Evolutionary conservation across 306 rosid genomes (phyloP).

Genomic region (Glycyrrhiza uralensis): DNA sequence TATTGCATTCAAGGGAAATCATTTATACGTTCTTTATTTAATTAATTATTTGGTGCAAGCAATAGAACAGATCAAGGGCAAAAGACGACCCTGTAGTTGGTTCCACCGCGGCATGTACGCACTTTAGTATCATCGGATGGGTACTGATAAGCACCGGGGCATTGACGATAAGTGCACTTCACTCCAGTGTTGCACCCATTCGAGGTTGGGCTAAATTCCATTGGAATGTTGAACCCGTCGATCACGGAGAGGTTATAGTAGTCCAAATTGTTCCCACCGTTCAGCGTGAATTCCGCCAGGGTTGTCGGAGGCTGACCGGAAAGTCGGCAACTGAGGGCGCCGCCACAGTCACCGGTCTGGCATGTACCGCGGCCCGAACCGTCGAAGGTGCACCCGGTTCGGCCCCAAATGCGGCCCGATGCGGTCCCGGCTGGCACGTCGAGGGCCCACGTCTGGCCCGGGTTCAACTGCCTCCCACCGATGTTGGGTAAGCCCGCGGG

Average conservation of each 20-base stretch:
- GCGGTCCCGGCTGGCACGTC: slow-evolving; percentile 18
- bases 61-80: no score
- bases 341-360: slow-evolving; percentile 56
- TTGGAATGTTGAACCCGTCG: neutral
- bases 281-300: neutral
- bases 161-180: slow-evolving; percentile 24
- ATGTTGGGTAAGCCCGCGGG: slow-evolving; percentile 33
- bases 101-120: slow-evolving; percentile 31
- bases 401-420: slow-evolving; percentile 53
- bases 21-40: no score
- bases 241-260: neutral
- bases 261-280: neutral
- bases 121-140: slow-evolving; percentile 28
- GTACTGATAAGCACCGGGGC: slow-evolving; percentile 33
- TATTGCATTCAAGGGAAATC: no score
- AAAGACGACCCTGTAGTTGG: slow-evolving; percentile 36
- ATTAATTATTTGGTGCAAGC: no score
- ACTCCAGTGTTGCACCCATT: neutral
- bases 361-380: slow-evolving; percentile 37
- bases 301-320: neutral
- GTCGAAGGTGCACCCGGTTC: slow-evolving; percentile 56
- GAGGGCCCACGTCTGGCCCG: slow-evolving; percentile 29
- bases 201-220: neutral
- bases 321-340: neutral
- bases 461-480: slow-evolving; percentile 33